Evolutionary conservation across 176 grass and related monocot genomes (phyloP).

Genomic region (Musa beccarii): DNA sequence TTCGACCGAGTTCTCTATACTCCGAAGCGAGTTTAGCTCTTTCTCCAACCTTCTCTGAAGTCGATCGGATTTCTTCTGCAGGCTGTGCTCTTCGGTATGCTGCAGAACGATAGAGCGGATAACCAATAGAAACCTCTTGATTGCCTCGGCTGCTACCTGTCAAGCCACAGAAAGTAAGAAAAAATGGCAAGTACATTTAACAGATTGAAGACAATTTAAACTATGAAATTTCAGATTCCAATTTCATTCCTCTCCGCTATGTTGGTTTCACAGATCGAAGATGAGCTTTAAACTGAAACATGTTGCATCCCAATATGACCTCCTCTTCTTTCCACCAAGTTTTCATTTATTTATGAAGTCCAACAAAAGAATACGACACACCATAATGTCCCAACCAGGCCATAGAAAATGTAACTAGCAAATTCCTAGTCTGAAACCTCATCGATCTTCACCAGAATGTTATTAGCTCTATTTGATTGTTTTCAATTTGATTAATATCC

Average conservation of each 20-base stretch:
- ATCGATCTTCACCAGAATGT: not conserved
- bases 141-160: conserved; percentile 75
- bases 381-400: not conserved
- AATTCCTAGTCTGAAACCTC: not conserved
- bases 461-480: not conserved
- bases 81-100: conserved; percentile 60
- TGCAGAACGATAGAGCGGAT: conserved; percentile 63
- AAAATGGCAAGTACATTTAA: not conserved
- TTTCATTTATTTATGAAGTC: not conserved
- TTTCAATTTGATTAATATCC: not conserved
- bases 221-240: not conserved
- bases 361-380: not conserved
- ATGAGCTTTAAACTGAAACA: too few species aligned
- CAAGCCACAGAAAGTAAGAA: conserved; percentile 23
- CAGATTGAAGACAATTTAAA: not conserved
- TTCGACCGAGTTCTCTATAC: conserved; percentile 6
- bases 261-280: not conserved
- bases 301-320: not conserved
- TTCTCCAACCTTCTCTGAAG: conserved; percentile 66
- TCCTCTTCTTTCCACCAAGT: not conserved
- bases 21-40: conserved; percentile 11
- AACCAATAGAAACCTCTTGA: conserved; percentile 66
- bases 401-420: too few species aligned
- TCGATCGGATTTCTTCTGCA: conserved; percentile 65
- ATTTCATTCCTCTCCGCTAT: not conserved